Evolutionary conservation across 176 grass and related monocot genomes (phyloP), one percentile per base, ranked within the genome.

Genomic region (Zea luxurians): DNA sequence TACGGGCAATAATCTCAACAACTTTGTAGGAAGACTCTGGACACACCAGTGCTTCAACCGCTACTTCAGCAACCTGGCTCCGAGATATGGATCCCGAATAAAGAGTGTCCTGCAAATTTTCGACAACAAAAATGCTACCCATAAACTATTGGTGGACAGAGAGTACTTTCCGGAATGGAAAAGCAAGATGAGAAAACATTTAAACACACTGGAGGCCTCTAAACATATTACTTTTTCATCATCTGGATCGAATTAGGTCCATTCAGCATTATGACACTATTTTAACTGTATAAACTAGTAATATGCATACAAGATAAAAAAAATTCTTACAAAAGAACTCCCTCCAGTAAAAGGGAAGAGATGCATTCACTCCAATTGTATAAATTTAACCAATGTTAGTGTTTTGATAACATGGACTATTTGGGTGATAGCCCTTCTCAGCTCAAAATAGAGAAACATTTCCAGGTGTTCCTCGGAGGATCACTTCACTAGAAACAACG

Each of bases 51-150:
- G 90, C 84, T 82, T 84, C 90, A 13, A 85, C 87, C 66, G 84
- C 74, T 44, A 89, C 90, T 61, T 93, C 81, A 7, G 90, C 90
- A 9, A 93, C 90, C 61, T 89, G 87, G 12, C 82, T 74, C 52
- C 90, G 87, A 44, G 90, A 93, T 84, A 93, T 93, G 37, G 90
- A 93, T 69, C 90, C 90, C 4, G 86, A 82, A 15, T 78, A 93
- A 48, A 93, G 87, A 8, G 74, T 93, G 57, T 93, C 91, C 91
- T 93, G 52, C 59, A 77, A 67, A 52, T 13, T 48, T 71, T 8
- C 5, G 46, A 2, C 17, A 4, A 82, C 4, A 64, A 80, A 68
- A n/a, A 78, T 18, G 5, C 6, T 18, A 50, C 2, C 10, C 1
- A 3, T 48, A 42, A 16, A 37, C 34, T 65, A 41, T 20, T 16